Conservation (phyloP, 352 stramenopile genomes). For the Phytophthora pseudosyringae region DNA sequence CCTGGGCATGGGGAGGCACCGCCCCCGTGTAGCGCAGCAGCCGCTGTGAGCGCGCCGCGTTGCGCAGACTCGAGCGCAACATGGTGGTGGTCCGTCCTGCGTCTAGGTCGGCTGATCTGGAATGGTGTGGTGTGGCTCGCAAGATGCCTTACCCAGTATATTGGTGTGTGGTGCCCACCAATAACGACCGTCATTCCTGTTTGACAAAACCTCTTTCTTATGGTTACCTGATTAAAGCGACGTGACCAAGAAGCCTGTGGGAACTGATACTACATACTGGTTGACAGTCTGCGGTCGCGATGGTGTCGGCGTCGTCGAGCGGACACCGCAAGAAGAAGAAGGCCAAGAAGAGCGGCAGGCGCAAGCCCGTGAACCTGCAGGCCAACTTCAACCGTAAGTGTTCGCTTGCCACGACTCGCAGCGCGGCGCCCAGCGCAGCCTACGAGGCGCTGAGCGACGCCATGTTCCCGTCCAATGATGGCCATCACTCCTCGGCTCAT, state of each 20-base stretch:
- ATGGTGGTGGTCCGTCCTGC: constrained; percentile 43
- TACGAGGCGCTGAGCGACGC: constrained; percentile 58
- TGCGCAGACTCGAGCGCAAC: constrained; percentile 53
- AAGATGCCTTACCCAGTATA: constrained; percentile 24
- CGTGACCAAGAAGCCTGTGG: not conserved
- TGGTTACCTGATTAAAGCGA: not conserved
- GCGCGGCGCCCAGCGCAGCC: constrained; percentile 1
- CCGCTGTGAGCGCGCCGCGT: constrained; percentile 43
- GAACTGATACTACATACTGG: constrained; percentile 16
- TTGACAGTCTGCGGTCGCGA: constrained; percentile 18
- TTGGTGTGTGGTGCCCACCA: constrained; percentile 3
- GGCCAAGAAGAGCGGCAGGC: constrained; percentile 72
- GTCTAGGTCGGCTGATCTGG: constrained; percentile 6
- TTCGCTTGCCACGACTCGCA: constrained; percentile 17
- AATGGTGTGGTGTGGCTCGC: constrained; percentile 31
- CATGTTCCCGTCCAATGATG: constrained; percentile 84
- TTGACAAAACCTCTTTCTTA: constrained; percentile 11
- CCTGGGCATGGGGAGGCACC: constrained; percentile 16
- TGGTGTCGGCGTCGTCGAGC: constrained; percentile 67
- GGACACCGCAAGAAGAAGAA: constrained; percentile 74
- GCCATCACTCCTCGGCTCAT: constrained; percentile 35
- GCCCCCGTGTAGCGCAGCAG: constrained; percentile 31
- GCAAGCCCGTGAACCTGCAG: constrained; percentile 86
- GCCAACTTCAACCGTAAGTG: constrained; percentile 90
- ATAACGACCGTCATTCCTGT: constrained; percentile 19